Evolutionary conservation across 2,329 filamentous ascomycete species (phyloP).

Genomic region (Alternaria solani): DNA sequence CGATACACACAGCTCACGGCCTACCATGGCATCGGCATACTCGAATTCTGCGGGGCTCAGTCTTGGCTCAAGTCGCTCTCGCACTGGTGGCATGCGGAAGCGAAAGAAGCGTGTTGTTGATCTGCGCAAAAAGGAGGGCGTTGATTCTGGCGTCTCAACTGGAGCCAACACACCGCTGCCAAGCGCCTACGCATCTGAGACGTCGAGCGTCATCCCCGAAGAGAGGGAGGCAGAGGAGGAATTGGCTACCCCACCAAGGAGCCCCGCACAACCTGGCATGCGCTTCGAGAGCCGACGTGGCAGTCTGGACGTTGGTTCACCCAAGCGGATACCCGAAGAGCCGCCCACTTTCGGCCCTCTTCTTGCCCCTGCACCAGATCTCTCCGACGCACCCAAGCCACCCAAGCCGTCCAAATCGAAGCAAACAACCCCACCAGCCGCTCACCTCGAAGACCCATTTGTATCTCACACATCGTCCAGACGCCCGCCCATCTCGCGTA

Average conservation of each 20-base stretch:
- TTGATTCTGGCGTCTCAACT: constrained; percentile 60
- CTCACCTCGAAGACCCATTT: constrained; percentile 18
- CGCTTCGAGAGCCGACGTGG: constrained; percentile 37
- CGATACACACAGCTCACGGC: constrained; percentile 65
- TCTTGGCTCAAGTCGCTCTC: constrained; percentile 67
- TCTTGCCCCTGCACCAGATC: constrained; percentile 38
- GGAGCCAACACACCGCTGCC: constrained; percentile 58
- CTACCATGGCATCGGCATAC: constrained; percentile 67
- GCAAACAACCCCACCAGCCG: constrained; percentile 14
- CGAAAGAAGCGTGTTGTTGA: constrained; percentile 88
- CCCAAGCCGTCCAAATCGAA: constrained; percentile 36
- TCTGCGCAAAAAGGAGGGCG: constrained; percentile 68
- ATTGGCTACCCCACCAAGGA: constrained; percentile 43
- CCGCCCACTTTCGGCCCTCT: constrained; percentile 28
- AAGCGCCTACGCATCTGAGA: constrained; percentile 67
- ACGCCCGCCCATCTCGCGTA: constrained; percentile 41
- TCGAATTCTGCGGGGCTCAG: constrained; percentile 69
- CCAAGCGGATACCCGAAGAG: constrained; percentile 31
- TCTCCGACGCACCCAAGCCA: constrained; percentile 37
- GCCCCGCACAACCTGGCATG: constrained; percentile 31
- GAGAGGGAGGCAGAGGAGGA: constrained; percentile 44
- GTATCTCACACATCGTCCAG: constrained; percentile 25
- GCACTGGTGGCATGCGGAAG: constrained; percentile 72
- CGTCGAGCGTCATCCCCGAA: constrained; percentile 53
- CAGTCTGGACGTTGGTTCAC: constrained; percentile 36